Evolutionary conservation across 805 yeast species (phyloP).

Genomic region (Myxozyma sirexii): DNA sequence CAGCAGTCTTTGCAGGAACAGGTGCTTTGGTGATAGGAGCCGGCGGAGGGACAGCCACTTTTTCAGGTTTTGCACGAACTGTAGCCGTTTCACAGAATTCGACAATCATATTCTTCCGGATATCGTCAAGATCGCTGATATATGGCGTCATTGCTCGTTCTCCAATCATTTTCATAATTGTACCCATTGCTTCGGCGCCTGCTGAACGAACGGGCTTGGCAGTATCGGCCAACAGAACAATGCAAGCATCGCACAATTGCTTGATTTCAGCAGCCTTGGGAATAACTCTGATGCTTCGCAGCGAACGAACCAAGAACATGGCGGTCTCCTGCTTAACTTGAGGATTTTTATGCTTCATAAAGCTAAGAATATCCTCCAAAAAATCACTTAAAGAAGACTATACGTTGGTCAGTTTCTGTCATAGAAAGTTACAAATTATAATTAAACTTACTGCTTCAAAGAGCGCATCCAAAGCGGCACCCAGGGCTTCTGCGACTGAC

Average conservation of each 20-base stretch:
- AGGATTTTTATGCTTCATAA: conserved; percentile 78
- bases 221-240: conserved; percentile 75
- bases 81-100: conserved; percentile 59
- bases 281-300: conserved; percentile 51
- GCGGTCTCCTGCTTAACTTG: conserved; percentile 75
- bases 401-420: background rate
- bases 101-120: conserved; percentile 68
- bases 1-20: conserved; percentile 8
- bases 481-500: conserved; percentile 72
- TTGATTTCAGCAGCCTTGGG: conserved; percentile 62
- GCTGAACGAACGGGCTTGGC: conserved; percentile 81
- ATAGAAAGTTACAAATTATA: background rate
- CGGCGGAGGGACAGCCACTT: conserved; percentile 39
- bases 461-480: conserved; percentile 64
- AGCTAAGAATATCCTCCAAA: conserved; percentile 60
- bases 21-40: conserved; percentile 27
- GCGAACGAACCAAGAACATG: conserved; percentile 63
- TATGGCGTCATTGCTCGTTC: conserved; percentile 62
- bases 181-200: conserved; percentile 77
- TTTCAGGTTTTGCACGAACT: conserved; percentile 52
- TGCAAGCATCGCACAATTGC: conserved; percentile 55
- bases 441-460: conserved; percentile 44
- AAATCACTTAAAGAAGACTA: conserved; percentile 55
- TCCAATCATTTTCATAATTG: conserved; percentile 80
- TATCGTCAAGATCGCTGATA: conserved; percentile 73